phyloP scores from a whole-genome alignment of 495 filamentous ascomycete genomes.

The Cenococcum geophilum region DNA sequence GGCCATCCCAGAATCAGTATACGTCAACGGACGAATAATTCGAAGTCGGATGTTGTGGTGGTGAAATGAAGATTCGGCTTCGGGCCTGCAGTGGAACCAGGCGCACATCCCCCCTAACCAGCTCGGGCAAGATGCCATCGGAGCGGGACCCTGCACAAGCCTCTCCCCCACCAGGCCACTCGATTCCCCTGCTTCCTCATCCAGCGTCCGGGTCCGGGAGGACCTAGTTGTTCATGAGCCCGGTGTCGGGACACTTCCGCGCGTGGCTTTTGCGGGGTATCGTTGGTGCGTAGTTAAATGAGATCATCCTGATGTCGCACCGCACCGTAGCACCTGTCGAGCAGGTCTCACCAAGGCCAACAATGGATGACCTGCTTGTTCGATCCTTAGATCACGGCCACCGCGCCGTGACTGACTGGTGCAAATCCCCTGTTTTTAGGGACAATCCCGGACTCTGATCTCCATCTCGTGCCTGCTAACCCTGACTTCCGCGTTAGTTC shows the following conservation, averaged over 20 bases:
- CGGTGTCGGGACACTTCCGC: neutral
- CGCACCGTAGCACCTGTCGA: neutral
- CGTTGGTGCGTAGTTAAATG: neutral
- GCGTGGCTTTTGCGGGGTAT: neutral
- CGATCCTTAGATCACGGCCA: too few species aligned
- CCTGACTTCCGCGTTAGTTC: too few species aligned
- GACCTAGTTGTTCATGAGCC: neutral
- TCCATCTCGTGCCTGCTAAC: too few species aligned
- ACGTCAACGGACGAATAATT: too few species aligned
- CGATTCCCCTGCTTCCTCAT: neutral
- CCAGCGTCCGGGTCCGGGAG: neutral
- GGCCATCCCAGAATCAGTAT: too few species aligned
- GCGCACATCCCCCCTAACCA: neutral
- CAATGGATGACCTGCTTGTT: too few species aligned
- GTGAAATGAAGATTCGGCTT: too few species aligned
- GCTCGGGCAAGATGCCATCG: neutral
- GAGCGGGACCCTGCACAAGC: neutral
- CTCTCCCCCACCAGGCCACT: neutral
- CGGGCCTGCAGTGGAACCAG: too few species aligned
- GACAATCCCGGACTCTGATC: too few species aligned
- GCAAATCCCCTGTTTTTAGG: too few species aligned
- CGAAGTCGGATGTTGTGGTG: too few species aligned
- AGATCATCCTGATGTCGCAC: neutral
- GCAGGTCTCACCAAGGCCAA: neutral
- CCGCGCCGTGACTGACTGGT: too few species aligned